Evolutionary conservation across 2,329 filamentous ascomycete genomes (phyloP), one percentile per base, ranked within the genome.

Genomic region (Colletotrichum acutatum): DNA sequence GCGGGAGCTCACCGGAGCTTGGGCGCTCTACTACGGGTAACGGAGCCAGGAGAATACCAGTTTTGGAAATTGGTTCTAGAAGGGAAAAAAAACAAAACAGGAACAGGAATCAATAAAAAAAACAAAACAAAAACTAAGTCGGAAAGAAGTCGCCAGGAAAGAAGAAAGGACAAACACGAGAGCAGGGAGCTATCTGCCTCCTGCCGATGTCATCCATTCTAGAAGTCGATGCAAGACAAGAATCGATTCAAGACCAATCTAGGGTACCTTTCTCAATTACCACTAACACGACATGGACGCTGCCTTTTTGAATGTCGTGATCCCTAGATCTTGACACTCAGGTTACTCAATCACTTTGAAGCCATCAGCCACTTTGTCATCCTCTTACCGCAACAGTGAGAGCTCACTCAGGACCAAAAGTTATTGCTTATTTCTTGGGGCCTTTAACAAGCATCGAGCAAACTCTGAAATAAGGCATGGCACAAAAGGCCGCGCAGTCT

Each of bases 111-210:
- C 42, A 32, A 68, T 42, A 58, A 69, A 32, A 24, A 64, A 65
- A 64, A n/a, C 32, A 34, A 34, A 34, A 34, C 32, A 69, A 22
- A 24, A 58, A 65, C 58, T 14, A 57, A 49, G 22, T 22, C 32
- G 14, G 32, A 11, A 32, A 34, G 32, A 26, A 22, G 22, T 52
- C 19, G 30, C 24, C 3, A 11, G 9, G 16, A 22, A 16, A 32
- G 37, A 22, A 58, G 42, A 30, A 26, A 59, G n/a, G 32, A 66
- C 19, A 65, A 70, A 70, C 46, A 53, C 14, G n/a, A 32, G 24
- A 19, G 57, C 57, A 62, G 22, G 57, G 30, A 68, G 32, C 54
- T 66, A n/a, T 42, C 16, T 42, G 3, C 22, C 22, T 70, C 61
- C 61, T 19, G 30, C 26, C 30, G n/a, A 28, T 16, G 14, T 30